Evolutionary conservation across 2,329 filamentous ascomycete species (phyloP), one percentile per base, ranked within the genome.

Genomic region (Neodidymelliopsis sp.): DNA sequence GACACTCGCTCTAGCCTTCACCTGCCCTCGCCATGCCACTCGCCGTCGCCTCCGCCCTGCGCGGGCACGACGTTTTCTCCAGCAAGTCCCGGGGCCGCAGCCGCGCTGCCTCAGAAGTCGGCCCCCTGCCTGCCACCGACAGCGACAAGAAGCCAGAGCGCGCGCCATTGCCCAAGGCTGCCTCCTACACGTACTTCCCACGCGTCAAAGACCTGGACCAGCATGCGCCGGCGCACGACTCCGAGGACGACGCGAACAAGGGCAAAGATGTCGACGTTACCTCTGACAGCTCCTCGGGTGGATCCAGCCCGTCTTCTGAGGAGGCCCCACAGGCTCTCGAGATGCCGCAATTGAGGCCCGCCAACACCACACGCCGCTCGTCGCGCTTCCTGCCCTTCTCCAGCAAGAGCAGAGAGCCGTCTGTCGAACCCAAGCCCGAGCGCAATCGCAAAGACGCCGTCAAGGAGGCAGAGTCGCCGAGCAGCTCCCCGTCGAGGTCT

Each of bases 221-320:
- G n/a, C 67, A 65, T 35, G 41, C 67, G 19, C 52, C 61, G 18
- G 56, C 64, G 33, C 56, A 66, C 23, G 70, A 73, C 27, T 44
- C 35, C 2, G 47, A 50, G 9, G 67, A 70, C 16, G 66, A 73
- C 22, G 50, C 70, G 41, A 60, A 66, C 28, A 50, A 54, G 13
- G 53, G 48, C 44, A 58, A 50, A 33, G 58, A 56, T 42, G 66
- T 57, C 30, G 74, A 77, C 50, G 55, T 57, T 23, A 59, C 60
- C 4, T 69, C 69, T 10, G 69, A 66, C 53, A 71, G 72, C 42
- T 76, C 75, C 13, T 77, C 76, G 13, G 76, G 71, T 19, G 74
- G 72, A 46, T 76, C 73, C 8, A 79, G 75, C 38, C 77, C 76
- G 9, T 74, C 75, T 20, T 73, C 72, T 22, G 70, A 74, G 47